Evolutionary conservation across 768 basidiomycete species (phyloP), one percentile per base, ranked within the genome.

Genomic region (Ephemerocybe angulata): DNA sequence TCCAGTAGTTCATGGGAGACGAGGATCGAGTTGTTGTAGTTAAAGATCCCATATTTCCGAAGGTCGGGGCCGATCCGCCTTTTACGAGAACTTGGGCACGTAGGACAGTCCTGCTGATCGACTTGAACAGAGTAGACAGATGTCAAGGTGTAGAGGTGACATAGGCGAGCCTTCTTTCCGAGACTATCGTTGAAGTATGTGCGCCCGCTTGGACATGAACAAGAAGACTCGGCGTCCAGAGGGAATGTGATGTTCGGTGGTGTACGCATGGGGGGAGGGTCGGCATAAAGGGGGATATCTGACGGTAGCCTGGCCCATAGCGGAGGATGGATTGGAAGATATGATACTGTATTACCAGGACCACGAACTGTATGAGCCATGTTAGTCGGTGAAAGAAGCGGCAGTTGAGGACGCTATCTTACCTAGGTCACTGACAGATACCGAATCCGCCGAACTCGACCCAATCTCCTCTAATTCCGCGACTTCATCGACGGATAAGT

Each of bases 1-100:
- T 75, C 65, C 4, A 75, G 57, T 4, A 73, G 56, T 10, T 70
- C 63, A 40, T 72, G 70, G 2, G 71, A 56, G 51, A 73, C 63
- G 3, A 64, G 8, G 6, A 42, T 19, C 22, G 40, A 42, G 19
- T 42, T 42, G 40, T 42, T 42, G 40, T 10, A 42, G 54, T 75
- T 75, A 54, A 75, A 71, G 1, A 73, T 7, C 1, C 71, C 70
- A 10, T 61, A 11, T 1, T 61, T 48, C 6, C 55, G 22, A 8
- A 60, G 58, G 28, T 75, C 72, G 2, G 71, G 70, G 4, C 71
- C 70, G 47, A 73, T 66, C 27, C 52, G 65, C 1, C 63, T 51
- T 4, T 58, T 47, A 4, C 50, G 37, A 19, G 29, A 43, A 1
- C 52, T 30, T 11, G 35, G 52, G 41, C 63, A 63, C 3, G 15